Evolutionary conservation across 352 stramenopile genomes (phyloP), one percentile per base, ranked within the genome.

Genomic region (Blastocystis sp.): DNA sequence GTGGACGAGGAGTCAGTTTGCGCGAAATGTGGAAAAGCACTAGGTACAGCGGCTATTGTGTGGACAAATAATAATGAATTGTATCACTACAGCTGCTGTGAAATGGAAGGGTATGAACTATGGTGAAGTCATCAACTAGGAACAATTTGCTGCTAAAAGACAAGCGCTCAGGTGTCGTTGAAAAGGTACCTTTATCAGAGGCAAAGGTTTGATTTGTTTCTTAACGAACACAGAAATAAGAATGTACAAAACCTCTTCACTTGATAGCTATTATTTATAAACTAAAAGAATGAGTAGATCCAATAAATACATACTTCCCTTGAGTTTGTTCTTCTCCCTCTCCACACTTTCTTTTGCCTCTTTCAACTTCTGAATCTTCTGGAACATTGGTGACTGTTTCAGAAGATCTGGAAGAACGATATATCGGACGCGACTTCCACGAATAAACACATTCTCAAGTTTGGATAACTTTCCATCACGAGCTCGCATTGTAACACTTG

Each of bases 371-470:
- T 88, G 69, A 35, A 89, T 86, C 71, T 88, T 88, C 37, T 88
- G 66, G 57, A 89, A 89, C 52, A 89, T 65, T n/a, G 88, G 88
- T 12, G 88, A 89, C 51, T 89, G 67, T 42, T 89, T 88, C 16
- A 89, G 54, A 51, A 89, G 63, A 51, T 89, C 86, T 1, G 88
- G 88, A n/a, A 89, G 66, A 59, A 89, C 69, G n/a, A 89, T 63
- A 57, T 88, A 89, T 24, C 77, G 74, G 27, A 89, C 78, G 54
- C 65, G 67, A 29, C 75, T 80, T 19, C 86, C 86, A 37, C 71
- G 78, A 32, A 89, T 83, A 59, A 74, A 89, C 35, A 89, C 86
- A 59, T 88, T 78, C 24, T 89, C 85, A 54, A 89, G 42, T 29
- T 89, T 88, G 2, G 59, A 65, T 21, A 83, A 39, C 32, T 81